Conservation (phyloP, 1,284 basidiomycete species). For the Moniliella sp. region DNA sequence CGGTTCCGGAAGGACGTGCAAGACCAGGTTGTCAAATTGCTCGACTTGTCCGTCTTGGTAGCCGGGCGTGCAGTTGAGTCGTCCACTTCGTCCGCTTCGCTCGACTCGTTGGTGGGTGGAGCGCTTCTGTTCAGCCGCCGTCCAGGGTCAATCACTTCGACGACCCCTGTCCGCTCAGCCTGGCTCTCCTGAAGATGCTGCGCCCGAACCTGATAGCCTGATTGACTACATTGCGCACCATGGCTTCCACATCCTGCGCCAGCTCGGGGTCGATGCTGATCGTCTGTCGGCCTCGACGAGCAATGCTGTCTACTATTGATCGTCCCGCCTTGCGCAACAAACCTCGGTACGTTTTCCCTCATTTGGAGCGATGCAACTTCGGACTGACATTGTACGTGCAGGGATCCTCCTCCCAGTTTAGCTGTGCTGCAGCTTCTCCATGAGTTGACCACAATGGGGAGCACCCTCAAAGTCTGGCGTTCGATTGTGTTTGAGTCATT, state of each 20-base stretch:
- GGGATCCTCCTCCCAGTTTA: slow-evolving; percentile 34
- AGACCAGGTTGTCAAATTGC: slow-evolving; percentile 64
- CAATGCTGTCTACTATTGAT: slow-evolving; percentile 68
- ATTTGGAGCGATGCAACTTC: neutral
- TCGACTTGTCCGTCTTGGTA: slow-evolving; percentile 57
- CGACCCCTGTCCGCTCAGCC: neutral
- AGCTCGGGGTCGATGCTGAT: slow-evolving; percentile 64
- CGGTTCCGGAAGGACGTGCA: slow-evolving; percentile 72
- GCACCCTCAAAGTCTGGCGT: slow-evolving; percentile 65
- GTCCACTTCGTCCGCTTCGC: no score
- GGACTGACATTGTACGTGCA: slow-evolving; percentile 1
- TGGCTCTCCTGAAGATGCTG: slow-evolving; percentile 41
- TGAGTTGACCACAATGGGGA: slow-evolving; percentile 58
- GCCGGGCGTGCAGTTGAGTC: slow-evolving; percentile 54
- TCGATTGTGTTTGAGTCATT: slow-evolving; percentile 57
- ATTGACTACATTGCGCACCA: slow-evolving; percentile 49
- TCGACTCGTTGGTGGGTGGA: no score
- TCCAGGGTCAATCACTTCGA: no score
- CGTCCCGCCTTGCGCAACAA: slow-evolving; percentile 49
- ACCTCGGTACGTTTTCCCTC: slow-evolving; percentile 33
- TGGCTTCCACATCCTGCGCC: slow-evolving; percentile 55
- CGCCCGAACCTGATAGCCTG: no score
- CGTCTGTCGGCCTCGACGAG: slow-evolving; percentile 54
- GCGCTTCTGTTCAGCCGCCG: no score
- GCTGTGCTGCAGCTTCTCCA: slow-evolving; percentile 43